Evolutionary conservation across 148 eudicot species (phyloP).

Genomic region (Rhododendron williamsianum): DNA sequence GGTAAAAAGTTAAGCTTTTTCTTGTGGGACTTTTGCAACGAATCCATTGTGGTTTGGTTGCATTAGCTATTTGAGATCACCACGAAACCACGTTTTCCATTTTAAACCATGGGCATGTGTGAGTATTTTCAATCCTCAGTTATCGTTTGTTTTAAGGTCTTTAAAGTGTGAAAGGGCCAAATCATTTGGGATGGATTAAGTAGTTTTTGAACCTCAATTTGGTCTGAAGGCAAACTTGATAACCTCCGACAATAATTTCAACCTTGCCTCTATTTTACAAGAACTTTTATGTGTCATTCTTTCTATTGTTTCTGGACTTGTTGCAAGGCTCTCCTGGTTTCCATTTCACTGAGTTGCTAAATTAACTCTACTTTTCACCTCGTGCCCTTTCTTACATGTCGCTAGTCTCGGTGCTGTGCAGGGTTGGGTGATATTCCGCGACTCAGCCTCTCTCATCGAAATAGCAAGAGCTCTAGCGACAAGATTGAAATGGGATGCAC

Average conservation of each 20-base stretch:
- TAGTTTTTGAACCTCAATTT: not conserved
- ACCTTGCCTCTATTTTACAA: not conserved
- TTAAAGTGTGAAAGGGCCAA: not conserved
- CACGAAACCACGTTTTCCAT: not conserved
- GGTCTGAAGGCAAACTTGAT: not conserved
- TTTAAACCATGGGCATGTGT: not conserved
- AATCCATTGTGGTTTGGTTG: constrained; percentile 3
- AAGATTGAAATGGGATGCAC: constrained; percentile 90
- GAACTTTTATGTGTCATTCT: not conserved
- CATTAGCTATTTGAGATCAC: not conserved
- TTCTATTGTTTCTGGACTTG: not conserved
- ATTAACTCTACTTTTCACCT: not conserved
- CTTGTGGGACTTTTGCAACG: not conserved
- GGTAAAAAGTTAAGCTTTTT: not conserved
- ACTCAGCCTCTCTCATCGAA: constrained; percentile 57
- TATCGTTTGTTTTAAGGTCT: not conserved
- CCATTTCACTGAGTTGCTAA: not conserved
- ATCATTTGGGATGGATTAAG: not conserved
- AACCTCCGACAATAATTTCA: not conserved
- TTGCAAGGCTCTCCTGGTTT: not conserved
- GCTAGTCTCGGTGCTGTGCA: constrained; percentile 31
- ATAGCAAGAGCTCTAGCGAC: constrained; percentile 63
- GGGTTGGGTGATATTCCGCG: constrained; percentile 95
- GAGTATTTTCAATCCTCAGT: not conserved
- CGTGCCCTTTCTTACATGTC: not conserved